These are phyloP conservation scores for Nowakowskiella sp. DNA, from an alignment of 192 early-diverging fungal genomes.

Conservation along the genomic window DNA sequence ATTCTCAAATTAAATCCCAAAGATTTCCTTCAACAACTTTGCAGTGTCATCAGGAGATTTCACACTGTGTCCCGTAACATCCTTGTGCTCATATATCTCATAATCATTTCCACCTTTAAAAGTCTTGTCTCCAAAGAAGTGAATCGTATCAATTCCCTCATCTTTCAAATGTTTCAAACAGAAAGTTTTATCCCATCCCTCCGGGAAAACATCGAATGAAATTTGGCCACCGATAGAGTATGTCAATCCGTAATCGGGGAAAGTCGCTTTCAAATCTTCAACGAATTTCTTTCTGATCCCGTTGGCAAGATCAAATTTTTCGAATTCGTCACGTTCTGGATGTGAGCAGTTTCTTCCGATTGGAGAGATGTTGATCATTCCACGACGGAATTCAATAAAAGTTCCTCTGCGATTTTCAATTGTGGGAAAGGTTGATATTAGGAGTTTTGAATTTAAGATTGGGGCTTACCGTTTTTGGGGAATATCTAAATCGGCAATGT, in stretches of 20 bases:
- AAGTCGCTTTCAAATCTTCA: constrained; percentile 65
- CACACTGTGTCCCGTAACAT: constrained; percentile 79
- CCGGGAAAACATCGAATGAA: constrained; percentile 97
- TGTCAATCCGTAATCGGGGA: constrained; percentile 77
- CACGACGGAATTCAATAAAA: constrained; percentile 96
- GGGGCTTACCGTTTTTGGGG: constrained; percentile 78
- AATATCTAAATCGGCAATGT: constrained; percentile 90
- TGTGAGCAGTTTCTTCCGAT: constrained; percentile 90
- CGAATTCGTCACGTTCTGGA: constrained; percentile 86
- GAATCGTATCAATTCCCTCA: constrained; percentile 81
- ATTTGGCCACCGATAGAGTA: constrained; percentile 99
- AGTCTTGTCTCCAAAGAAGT: constrained; percentile 99
- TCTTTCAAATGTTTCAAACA: constrained; percentile 82
- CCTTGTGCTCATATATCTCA: constrained; percentile 83
- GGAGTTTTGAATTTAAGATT: background rate
- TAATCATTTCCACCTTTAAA: constrained; percentile 96
- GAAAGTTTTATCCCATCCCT: constrained; percentile 99
- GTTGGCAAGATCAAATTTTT: constrained; percentile 75
- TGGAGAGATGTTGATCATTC: constrained; percentile 98
- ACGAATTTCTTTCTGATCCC: constrained; percentile 84
- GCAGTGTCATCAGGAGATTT: constrained; percentile 77
- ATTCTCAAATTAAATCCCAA: too few relatives aligned
- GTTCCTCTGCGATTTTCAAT: constrained; percentile 60
- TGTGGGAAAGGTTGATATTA: background rate
- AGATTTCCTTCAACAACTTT: constrained; percentile 70